Evolutionary conservation across 2,329 filamentous ascomycete species (phyloP), one percentile per base, ranked within the genome.

Genomic region (Microcyclosporella mali): DNA sequence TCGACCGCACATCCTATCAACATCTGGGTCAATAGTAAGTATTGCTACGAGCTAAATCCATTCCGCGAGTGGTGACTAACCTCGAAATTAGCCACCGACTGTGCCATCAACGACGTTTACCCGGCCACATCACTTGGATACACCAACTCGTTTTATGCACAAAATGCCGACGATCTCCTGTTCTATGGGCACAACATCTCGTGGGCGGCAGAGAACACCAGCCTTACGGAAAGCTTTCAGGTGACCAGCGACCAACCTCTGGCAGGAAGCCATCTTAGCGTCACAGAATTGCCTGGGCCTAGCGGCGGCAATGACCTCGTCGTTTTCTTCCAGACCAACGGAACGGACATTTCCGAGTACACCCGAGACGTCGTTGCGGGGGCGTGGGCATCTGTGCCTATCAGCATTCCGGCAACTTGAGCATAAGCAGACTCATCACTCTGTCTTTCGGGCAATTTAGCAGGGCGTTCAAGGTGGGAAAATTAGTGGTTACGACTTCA

Each of bases 61-160:
- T 16, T 37, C 17, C 15, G 33, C 8, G 7, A 19, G 10, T 12
- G 34, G 27, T 31, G 8, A 37, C 14, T 33, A 4, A 14, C 27
- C 8, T 32, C 10, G 19, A 51, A 25, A 6, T 9, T 6, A 44
- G 36, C 56, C n/a, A 48, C 50, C 27, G 41, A n/a, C n/a, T n/a
- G 54, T 11, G 41, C 57, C 1, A 69, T 69, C 39, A 51, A 49
- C 11, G 55, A 63, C 25, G 63, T 70, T 7, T 53, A 67, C 39
- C 65, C 67, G 2, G 58, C 61, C 1, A 66, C 65, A 1, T 66
- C 61, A 1, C 55, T 70, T 0, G 66, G 68, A 29, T 70, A 64
- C 50, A 70, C 67, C 0, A 66, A 64, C 31, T 67, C 59, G 46
- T 64, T 70, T 42, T 71, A 70, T 47, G 61, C 65, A 12, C 67